Conservation (phyloP, 2,329 filamentous ascomycete genomes). For the Claviceps lovelessii region DNA sequence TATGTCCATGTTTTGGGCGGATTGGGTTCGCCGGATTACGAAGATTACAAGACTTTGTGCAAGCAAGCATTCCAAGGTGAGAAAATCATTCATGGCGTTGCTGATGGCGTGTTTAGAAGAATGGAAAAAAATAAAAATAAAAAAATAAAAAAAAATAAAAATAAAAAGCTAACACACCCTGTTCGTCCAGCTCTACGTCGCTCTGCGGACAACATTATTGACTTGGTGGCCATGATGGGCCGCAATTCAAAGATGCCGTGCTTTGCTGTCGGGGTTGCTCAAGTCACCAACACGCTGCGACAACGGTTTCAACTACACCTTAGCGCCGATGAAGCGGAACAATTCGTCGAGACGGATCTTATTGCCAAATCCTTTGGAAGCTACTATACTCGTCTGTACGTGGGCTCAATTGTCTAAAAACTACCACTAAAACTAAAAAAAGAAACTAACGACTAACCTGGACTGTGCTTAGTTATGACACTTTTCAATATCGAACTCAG, state of each 20-base stretch:
- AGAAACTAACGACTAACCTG: neutral
- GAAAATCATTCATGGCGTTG: slow-evolving; percentile 10
- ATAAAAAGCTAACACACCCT: neutral
- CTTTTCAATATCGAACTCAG: slow-evolving; percentile 77
- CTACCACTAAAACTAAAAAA: no score
- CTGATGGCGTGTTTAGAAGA: neutral
- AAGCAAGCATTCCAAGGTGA: slow-evolving; percentile 71
- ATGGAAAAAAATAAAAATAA: no score
- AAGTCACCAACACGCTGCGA: slow-evolving; percentile 53
- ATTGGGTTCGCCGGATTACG: slow-evolving; percentile 52
- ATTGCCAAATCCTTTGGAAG: slow-evolving; percentile 70
- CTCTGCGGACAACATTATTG: slow-evolving; percentile 67
- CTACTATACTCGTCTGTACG: slow-evolving; percentile 75
- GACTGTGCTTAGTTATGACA: slow-evolving; percentile 50
- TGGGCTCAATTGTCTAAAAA: slow-evolving; percentile 1
- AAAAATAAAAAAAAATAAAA: no score
- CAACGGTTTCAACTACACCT: slow-evolving; percentile 71
- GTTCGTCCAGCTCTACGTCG: slow-evolving; percentile 47
- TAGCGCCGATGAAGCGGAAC: slow-evolving; percentile 67
- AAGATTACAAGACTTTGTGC: slow-evolving; percentile 64
- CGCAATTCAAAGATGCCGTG: slow-evolving; percentile 73
- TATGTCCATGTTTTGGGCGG: slow-evolving; percentile 76
- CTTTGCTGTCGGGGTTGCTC: slow-evolving; percentile 58
- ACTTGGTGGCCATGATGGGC: slow-evolving; percentile 74
- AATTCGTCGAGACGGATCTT: slow-evolving; percentile 66